Conservation (phyloP, 805 yeast species). For the Lachancea cidri region DNA sequence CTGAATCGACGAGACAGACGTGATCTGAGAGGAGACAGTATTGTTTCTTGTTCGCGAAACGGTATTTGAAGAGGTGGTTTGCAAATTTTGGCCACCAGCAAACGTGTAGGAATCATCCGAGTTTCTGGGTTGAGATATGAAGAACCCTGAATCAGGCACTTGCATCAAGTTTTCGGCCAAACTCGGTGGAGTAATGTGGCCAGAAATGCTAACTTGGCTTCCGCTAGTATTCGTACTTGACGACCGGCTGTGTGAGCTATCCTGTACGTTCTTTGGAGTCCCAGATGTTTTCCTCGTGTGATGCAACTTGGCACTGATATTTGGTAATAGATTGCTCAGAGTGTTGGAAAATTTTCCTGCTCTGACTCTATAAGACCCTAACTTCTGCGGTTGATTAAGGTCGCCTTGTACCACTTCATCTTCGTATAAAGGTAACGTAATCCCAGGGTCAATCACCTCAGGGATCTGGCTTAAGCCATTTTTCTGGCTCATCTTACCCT, state of each 20-base stretch:
- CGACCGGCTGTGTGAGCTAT: conserved; percentile 11
- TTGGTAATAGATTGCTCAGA: conserved; percentile 32
- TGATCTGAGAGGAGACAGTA: conserved; percentile 33
- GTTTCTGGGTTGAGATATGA: conserved; percentile 20
- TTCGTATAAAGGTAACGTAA: conserved; percentile 32
- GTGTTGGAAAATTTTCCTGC: conserved; percentile 33
- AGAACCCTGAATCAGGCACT: conserved; percentile 25
- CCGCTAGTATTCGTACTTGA: conserved; percentile 17
- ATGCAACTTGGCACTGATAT: conserved; percentile 33
- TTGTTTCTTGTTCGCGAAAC: conserved; percentile 32
- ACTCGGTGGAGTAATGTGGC: conserved; percentile 27
- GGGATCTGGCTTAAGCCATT: conserved; percentile 18
- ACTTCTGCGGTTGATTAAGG: conserved; percentile 24
- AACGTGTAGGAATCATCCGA: conserved; percentile 30
- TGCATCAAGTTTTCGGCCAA: conserved; percentile 23
- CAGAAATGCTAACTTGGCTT: conserved; percentile 15
- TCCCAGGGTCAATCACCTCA: conserved; percentile 31
- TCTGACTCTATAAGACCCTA: conserved; percentile 33
- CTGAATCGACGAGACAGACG: conserved; percentile 28
- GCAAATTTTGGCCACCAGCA: conserved; percentile 6
- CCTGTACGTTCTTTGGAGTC: conserved; percentile 7
- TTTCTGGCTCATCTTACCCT: conserved; percentile 11
- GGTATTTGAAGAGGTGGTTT: conserved; percentile 16
- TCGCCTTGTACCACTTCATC: conserved; percentile 20
- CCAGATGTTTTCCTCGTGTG: conserved; percentile 19